Percentiles rank a stretch among this genome's conserved stretches.
These are phyloP conservation scores for Lumnitzera littorea DNA, from an alignment of 345 rosid species.

Conservation along the genomic window DNA sequence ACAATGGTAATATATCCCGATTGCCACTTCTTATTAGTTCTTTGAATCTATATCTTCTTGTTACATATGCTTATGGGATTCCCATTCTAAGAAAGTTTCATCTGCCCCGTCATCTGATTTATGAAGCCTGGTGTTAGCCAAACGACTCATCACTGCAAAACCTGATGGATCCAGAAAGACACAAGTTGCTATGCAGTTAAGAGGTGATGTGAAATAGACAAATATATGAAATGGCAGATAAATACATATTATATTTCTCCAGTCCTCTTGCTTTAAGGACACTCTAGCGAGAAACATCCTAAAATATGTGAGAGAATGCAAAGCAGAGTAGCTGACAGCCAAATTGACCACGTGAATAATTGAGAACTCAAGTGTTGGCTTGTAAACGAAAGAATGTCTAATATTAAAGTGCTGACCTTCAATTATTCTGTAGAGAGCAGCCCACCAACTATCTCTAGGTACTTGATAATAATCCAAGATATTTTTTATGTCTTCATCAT, in stretches of 20 bases:
- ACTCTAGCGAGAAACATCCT: neutral
- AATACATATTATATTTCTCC: no score
- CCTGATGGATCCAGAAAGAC: conserved; percentile 30
- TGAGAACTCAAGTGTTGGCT: no score
- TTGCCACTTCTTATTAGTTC: no score
- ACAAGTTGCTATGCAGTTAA: neutral
- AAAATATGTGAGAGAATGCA: neutral
- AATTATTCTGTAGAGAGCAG: conserved; percentile 71
- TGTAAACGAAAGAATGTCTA: neutral
- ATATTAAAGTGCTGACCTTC: conserved; percentile 49
- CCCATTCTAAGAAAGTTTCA: conserved; percentile 20
- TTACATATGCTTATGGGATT: no score
- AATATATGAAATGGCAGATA: neutral
- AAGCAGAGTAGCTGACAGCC: no score
- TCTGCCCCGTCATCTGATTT: conserved; percentile 28
- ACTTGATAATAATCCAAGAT: conserved; percentile 40
- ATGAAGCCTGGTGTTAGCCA: conserved; percentile 44
- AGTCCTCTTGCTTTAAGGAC: neutral
- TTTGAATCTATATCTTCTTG: no score
- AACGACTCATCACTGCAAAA: conserved; percentile 65
- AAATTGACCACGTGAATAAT: no score
- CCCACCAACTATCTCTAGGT: conserved; percentile 81
- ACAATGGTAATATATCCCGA: no score
- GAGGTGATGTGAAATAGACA: neutral
- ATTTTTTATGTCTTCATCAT: conserved; percentile 48